Conservation (phyloP, 768 basidiomycete species). For the Boletus sensibilis region DNA sequence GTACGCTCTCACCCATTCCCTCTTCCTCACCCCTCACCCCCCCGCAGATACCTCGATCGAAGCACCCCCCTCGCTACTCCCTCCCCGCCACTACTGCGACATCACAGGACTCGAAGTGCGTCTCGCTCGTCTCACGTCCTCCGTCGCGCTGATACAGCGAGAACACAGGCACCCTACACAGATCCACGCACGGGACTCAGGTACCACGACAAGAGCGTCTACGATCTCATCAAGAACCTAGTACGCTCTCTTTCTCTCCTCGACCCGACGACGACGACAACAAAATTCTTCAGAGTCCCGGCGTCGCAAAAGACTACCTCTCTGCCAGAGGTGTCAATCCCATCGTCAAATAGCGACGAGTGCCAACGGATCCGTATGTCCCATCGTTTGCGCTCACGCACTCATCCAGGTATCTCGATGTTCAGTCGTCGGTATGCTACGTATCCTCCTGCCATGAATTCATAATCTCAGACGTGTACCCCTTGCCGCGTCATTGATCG, state of each 20-base stretch:
- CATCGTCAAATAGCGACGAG: slow-evolving; percentile 39
- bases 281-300: slow-evolving; percentile 42
- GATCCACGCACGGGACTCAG: slow-evolving; percentile 78
- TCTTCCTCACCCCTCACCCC: background rate
- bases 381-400: background rate
- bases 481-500: no score
- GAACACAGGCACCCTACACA: slow-evolving; percentile 66
- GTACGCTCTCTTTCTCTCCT: slow-evolving; percentile 36
- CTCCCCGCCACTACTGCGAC: slow-evolving; percentile 78
- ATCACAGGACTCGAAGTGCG: slow-evolving; percentile 80
- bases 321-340: slow-evolving; percentile 53
- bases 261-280: no score
- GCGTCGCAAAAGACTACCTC: slow-evolving; percentile 75
- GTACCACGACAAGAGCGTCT: slow-evolving; percentile 86
- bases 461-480: no score
- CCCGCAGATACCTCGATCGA: slow-evolving; percentile 72
- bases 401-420: background rate
- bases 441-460: background rate
- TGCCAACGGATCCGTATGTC: background rate
- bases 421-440: background rate
- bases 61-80: slow-evolving; percentile 78
- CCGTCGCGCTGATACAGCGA: background rate
- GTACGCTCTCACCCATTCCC: slow-evolving; percentile 39
- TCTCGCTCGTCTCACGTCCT: background rate
- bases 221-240: slow-evolving; percentile 74